Base-by-base conservation (phyloP, 2,329 filamentous ascomycete genomes). In the Sporothrix brasiliensis region DNA sequence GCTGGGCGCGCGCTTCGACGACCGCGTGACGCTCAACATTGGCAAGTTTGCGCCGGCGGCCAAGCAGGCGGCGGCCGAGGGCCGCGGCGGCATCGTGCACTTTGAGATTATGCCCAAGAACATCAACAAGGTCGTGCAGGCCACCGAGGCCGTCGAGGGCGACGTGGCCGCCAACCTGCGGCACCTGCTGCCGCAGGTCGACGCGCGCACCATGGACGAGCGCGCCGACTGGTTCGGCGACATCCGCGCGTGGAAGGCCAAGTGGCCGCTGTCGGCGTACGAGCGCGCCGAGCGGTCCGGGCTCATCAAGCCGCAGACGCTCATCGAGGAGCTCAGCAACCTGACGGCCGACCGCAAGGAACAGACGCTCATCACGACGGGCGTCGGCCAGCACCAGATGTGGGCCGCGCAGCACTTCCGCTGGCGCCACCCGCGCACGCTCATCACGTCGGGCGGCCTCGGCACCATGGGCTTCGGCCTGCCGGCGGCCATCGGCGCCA, bases 61-160 rank as follows among this genome's bases (percentile, higher is more conserved):
- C 58, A 95, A 92, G 82, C 88, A 89, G 16, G 95, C 95, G 0
- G 94, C 93, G 4, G 85, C 87, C 13, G 92, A 97, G 82, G 89
- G 89, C 69, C 91, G 93, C 73, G 95, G 95, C 76, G 95, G 95
- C 77, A 98, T 99, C 76, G 88, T 98, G 19, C 94, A 99, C 81
- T 98, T 98, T 77, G 94, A 98, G 79, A 94, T 99, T 77, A 91
- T 98, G 91, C 94, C 95, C 76, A 99, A 99, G 89, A 98, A 99
- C 85, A 98, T 98, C 83, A 98, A 98, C 89, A 99, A 98, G 87
- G 94, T 98, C 54, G 91, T 99, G 16, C 93, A 98, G 82, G 94
- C 94, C 9, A 97, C 92, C 54, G 93, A 97, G 82, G 94, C 95
- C 60, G 90, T 98, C 21, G 94, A 97, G 82, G 95, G 95, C 71